Evolutionary conservation across 1,284 basidiomycete species (phyloP).

Genomic region (Ustilago bromivora): DNA sequence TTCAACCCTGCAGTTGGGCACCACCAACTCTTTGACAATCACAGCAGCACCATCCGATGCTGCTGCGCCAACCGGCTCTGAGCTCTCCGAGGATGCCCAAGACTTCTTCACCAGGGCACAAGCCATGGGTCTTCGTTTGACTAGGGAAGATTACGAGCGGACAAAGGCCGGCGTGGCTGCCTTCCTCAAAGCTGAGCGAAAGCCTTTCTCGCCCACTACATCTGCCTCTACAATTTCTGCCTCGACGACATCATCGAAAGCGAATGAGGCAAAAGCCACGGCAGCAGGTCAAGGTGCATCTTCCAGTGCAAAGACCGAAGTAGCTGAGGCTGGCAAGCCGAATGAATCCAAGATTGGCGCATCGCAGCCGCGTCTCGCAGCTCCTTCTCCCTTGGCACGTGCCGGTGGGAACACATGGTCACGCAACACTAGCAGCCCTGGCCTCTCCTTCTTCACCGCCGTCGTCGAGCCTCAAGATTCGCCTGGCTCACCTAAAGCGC

Average conservation of each 20-base stretch:
- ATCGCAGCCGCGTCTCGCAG: conserved; percentile 29
- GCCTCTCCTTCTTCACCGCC: conserved; percentile 57
- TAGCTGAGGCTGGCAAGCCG: conserved; percentile 16
- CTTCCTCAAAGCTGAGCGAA: conserved; percentile 65
- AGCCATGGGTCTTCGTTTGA: conserved; percentile 64
- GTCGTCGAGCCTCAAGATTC: conserved; percentile 43
- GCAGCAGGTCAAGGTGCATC: neutral
- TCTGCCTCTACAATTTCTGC: conserved; percentile 3
- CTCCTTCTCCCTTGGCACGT: conserved; percentile 29
- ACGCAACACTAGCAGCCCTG: conserved; percentile 51
- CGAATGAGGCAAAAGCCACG: conserved; percentile 4
- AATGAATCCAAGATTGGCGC: conserved; percentile 17
- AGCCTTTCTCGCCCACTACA: conserved; percentile 26
- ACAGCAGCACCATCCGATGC: conserved; percentile 6
- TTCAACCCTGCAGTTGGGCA: conserved; percentile 7
- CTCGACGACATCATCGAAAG: conserved; percentile 15
- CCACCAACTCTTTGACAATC: conserved; percentile 1
- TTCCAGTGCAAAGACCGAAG: conserved; percentile 6
- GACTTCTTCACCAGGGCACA: conserved; percentile 67
- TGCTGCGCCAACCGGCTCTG: conserved; percentile 10
- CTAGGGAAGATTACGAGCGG: conserved; percentile 66
- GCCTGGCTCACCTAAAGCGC: conserved; percentile 33
- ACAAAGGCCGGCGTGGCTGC: conserved; percentile 65
- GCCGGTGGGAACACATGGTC: conserved; percentile 30
- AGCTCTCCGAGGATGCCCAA: conserved; percentile 49